A percentile compares a stretch with the other conserved stretches of the same genome.
phyloP scores from a whole-genome alignment of 129 eudicot species.

The Saussurea involucrata region DNA sequence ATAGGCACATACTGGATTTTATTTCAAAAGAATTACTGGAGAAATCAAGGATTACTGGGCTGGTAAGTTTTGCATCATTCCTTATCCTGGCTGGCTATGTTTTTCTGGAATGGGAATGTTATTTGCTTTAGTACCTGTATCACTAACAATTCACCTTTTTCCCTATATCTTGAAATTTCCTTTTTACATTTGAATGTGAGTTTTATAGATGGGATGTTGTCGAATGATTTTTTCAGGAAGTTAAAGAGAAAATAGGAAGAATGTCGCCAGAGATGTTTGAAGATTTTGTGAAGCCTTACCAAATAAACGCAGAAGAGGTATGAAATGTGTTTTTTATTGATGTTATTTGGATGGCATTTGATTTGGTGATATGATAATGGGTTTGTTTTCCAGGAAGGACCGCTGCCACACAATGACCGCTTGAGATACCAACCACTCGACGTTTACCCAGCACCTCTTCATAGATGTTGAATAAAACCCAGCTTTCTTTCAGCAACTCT shows the following conservation, averaged over 20 bases:
- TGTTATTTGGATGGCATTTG: background rate
- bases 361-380: background rate
- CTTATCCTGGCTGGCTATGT: background rate
- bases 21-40: constrained; percentile 60
- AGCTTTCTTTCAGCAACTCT: background rate
- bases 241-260: constrained; percentile 50
- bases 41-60: constrained; percentile 79
- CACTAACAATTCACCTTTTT: background rate
- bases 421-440: constrained; percentile 64
- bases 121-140: background rate
- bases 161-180: background rate
- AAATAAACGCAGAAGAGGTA: constrained; percentile 63
- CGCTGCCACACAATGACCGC: constrained; percentile 61
- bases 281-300: constrained; percentile 78
- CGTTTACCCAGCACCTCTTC: constrained; percentile 88
- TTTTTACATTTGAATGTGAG: background rate
- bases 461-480: constrained; percentile 52
- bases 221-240: constrained; percentile 53
- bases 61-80: constrained; percentile 45
- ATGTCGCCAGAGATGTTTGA: constrained; percentile 80
- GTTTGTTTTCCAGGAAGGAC: constrained; percentile 57
- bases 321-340: background rate
- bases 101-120: background rate
- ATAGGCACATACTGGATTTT: constrained; percentile 71
- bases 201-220: background rate